Percentiles rank a stretch among this genome's conserved stretches.
Conservation (phyloP, 2,329 filamentous ascomycete species). For the Verticillium klebahnii region DNA sequence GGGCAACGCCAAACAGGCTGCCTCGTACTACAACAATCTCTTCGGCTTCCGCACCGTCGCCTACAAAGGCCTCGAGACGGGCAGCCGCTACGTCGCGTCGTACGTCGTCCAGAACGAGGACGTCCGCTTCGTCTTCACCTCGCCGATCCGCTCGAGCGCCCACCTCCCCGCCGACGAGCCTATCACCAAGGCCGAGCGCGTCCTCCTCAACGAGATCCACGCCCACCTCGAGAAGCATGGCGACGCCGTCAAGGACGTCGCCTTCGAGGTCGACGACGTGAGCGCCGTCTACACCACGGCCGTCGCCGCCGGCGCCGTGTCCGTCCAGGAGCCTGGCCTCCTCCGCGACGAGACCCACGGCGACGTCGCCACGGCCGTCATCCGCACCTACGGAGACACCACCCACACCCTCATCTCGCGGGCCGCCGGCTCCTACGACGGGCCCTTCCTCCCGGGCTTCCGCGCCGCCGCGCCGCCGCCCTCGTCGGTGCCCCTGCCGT, state of each 20-base stretch:
- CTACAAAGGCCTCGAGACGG: constrained; percentile 85
- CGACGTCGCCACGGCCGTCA: constrained; percentile 68
- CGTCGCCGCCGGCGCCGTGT: constrained; percentile 56
- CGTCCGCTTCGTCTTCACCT: constrained; percentile 80
- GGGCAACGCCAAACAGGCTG: constrained; percentile 93
- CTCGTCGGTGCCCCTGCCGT: constrained; percentile 46
- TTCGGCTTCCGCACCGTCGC: constrained; percentile 83
- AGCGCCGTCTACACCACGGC: constrained; percentile 74
- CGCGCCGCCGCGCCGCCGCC: constrained; percentile 43
- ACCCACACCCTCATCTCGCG: constrained; percentile 87
- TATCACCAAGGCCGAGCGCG: constrained; percentile 59
- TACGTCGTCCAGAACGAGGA: constrained; percentile 76
- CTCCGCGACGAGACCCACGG: constrained; percentile 57
- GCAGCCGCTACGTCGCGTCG: constrained; percentile 73
- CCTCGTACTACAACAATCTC: constrained; percentile 79
- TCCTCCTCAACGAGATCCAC: constrained; percentile 69
- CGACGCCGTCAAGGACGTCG: constrained; percentile 91
- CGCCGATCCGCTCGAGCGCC: constrained; percentile 63
- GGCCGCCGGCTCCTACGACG: constrained; percentile 53
- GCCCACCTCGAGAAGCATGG: constrained; percentile 81
- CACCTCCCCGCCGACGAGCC: constrained; percentile 54
- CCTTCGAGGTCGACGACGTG: constrained; percentile 90
- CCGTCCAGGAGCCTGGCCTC: constrained; percentile 57
- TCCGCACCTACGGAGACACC: constrained; percentile 91
- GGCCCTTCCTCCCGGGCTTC: constrained; percentile 81